Evolutionary conservation across 1,284 basidiomycete species (phyloP), one percentile per base, ranked within the genome.

Genomic region (Leccinum proximum): DNA sequence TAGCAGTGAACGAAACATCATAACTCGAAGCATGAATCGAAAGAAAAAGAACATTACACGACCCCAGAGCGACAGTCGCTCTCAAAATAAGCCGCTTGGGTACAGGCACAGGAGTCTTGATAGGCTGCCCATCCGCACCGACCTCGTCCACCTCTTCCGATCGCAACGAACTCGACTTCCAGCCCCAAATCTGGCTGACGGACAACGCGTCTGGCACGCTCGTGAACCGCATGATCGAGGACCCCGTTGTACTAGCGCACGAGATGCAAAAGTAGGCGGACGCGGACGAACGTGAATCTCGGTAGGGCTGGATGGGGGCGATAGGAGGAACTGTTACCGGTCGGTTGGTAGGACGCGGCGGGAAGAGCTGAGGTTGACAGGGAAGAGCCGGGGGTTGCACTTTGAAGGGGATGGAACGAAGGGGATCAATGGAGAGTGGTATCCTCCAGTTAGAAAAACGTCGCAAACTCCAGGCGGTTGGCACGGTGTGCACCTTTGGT

Each of bases 171-270:
- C 87, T 87, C 67, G 85, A 86, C 78, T 91, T 92, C 89, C 91
- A 92, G 1, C 91, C 89, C 90, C 91, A 92, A 70, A 89, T 91
- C 78, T 90, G 88, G 67, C 84, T 84, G 58, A 95, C 82, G 22
- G 87, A 83, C 72, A 98, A 97, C 60, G 85, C 83, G 74, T 97
- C 95, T 2, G 95, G 96, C 1, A 89, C 87, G 66, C 92, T 94
- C 65, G 87, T 85, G 74, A 97, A 97, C 58, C 88, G 84, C 59
- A 93, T 95, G 71, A 96, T 81, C 26, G 89, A 89, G 4, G 89
- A 87, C 7, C 96, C 94, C 7, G 92, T 88, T 13, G 90, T 87
- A 63, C 86, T 91, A 1, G 91, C 87, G 72, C 94, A 96, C 65
- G 86, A 87, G 67, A 97, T 89, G 57, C 86, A 86, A 72, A 98